These are phyloP conservation scores for Didymella lethalis DNA, from an alignment of 2,329 filamentous ascomycete genomes.

Conservation along the genomic window DNA sequence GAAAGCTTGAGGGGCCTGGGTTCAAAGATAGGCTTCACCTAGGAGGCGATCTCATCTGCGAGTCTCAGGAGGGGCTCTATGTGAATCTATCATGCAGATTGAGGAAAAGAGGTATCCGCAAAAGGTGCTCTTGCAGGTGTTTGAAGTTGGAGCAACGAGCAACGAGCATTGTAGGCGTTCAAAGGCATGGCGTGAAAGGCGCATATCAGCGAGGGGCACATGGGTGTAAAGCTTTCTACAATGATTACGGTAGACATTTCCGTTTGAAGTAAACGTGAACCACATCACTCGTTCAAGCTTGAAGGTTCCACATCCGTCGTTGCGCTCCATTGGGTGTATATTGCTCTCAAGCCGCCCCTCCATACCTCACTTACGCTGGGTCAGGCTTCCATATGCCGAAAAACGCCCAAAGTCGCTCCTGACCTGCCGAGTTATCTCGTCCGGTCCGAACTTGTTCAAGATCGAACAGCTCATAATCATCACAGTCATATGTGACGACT, in stretches of 20 bases:
- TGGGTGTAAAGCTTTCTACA: background rate
- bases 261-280: background rate
- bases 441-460: background rate
- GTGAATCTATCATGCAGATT: background rate
- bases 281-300: background rate
- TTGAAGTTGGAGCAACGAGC: constrained; percentile 5
- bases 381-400: background rate
- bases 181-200: constrained; percentile 15
- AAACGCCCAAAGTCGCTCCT: background rate
- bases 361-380: too few species aligned
- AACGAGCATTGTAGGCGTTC: constrained; percentile 21
- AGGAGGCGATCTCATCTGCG: constrained; percentile 6
- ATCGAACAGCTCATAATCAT: background rate
- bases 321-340: background rate
- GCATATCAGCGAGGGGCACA: constrained; percentile 7
- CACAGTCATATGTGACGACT: background rate
- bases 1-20: constrained; percentile 41
- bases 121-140: background rate
- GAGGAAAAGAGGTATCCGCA: too few species aligned
- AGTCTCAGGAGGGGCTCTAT: background rate
- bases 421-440: background rate
- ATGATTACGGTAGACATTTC: background rate
- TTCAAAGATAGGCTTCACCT: constrained; percentile 42
- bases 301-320: background rate
- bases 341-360: background rate